Base-by-base conservation (phyloP, 768 basidiomycete species). In the Macrolepiota albuminosa region DNA sequence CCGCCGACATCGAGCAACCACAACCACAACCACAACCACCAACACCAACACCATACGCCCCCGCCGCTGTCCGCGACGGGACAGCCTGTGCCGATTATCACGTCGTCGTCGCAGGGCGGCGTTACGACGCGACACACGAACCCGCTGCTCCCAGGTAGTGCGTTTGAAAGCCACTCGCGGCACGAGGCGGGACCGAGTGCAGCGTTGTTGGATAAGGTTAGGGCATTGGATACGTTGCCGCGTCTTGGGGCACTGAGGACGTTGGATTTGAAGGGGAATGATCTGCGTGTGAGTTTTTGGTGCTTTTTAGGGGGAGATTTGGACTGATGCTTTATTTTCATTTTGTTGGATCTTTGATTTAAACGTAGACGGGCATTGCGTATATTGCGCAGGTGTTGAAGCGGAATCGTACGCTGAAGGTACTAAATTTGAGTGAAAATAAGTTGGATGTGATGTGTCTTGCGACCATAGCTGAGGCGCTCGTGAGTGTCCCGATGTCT, bases 331-430 rank as follows among this genome's bases (percentile, higher is more conserved):
- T 58, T 60, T 26, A 5, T 36, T 45, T 47, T 14, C 61, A 84
- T n/a, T 5, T 39, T 48, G 36, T 14, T 6, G 21, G 21, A 21
- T 21, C 21, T 21, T 21, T 21, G 21, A 21, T 42, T 16, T 8
- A 40, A 8, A 21, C 8, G 26, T 42, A 82, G 81, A 83, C 73
- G 46, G 95, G 96, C 0, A 88, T 98, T 39, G 84, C 83, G 0
- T 98, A 97, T 68, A 84, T 98, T 51, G 89, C 95, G 0, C 95
- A 98, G 73, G 96, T 98, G 0, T 77, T 98, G 63, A 98, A 98
- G 70, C 87, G 96, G 40, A 98, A 99, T 72, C 80, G 95, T 47
- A 98, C 96, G 3, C 78, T 98, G 47, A 97, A 96, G 73, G 88
- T 98, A 6, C 80, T 98, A 29, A 98, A 98, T 71, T 75, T 98